phyloP scores from a whole-genome alignment of 495 filamentous ascomycete species.

The Penicillium subrubescens region DNA sequence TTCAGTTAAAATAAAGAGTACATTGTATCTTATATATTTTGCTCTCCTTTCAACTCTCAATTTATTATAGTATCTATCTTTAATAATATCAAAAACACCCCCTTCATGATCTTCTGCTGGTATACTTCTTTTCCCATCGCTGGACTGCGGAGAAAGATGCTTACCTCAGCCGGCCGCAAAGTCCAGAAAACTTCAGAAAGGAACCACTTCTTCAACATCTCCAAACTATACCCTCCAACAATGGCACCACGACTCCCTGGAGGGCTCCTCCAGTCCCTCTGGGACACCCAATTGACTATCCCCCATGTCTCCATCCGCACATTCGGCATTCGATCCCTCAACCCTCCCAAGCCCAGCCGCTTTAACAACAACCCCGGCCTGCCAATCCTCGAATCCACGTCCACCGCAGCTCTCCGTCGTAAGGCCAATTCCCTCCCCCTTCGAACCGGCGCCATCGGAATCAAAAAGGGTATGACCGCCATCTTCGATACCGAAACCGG shows the following conservation, averaged over 20 bases:
- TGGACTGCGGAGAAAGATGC: neutral
- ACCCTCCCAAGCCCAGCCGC: constrained; percentile 46
- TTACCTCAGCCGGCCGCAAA: constrained; percentile 1
- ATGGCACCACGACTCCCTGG: constrained; percentile 43
- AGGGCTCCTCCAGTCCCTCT: constrained; percentile 30
- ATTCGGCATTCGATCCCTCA: constrained; percentile 55
- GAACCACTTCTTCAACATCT: constrained; percentile 5
- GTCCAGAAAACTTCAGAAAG: constrained; percentile 27
- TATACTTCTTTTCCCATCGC: neutral
- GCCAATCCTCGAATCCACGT: constrained; percentile 65
- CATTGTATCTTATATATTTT: neutral
- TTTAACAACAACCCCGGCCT: constrained; percentile 50
- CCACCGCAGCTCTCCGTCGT: constrained; percentile 77
- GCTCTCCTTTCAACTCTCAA: no score
- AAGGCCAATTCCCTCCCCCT: constrained; percentile 74
- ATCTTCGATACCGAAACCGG: constrained; percentile 78
- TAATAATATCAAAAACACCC: no score
- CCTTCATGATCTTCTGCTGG: no score
- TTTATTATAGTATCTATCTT: no score
- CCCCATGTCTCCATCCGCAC: constrained; percentile 29
- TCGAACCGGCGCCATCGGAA: constrained; percentile 78
- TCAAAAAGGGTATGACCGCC: constrained; percentile 95
- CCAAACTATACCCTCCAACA: constrained; percentile 7
- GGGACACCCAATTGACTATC: constrained; percentile 24
- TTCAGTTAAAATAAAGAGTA: neutral